A percentile compares a stretch with the other conserved stretches of the same genome.
These are phyloP conservation scores for Corynascus novoguineensis DNA, from an alignment of 495 filamentous ascomycete species.

Conservation along the genomic window DNA sequence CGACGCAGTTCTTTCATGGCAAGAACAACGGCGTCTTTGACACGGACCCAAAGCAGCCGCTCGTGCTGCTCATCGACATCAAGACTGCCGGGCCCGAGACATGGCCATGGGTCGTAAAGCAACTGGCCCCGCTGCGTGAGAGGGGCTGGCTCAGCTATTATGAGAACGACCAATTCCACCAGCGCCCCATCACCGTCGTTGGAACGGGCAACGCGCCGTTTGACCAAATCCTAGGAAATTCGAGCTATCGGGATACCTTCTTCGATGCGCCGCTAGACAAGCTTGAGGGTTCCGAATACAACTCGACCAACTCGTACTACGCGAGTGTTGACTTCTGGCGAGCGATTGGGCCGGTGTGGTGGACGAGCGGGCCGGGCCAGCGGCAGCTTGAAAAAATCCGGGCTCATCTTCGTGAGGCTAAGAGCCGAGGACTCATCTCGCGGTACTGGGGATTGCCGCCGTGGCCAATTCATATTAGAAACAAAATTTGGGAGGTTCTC, in stretches of 20 bases:
- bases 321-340: slow-evolving; percentile 45
- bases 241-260: slow-evolving; percentile 57
- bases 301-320: slow-evolving; percentile 49
- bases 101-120: slow-evolving; percentile 53
- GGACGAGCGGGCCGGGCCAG: slow-evolving; percentile 37
- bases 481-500: slow-evolving; percentile 70
- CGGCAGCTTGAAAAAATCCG: slow-evolving; percentile 57
- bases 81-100: slow-evolving; percentile 51
- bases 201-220: slow-evolving; percentile 76
- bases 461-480: slow-evolving; percentile 70
- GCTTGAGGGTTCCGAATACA: slow-evolving; percentile 36
- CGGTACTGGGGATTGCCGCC: slow-evolving; percentile 74
- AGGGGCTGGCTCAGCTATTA: slow-evolving; percentile 55
- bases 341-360: slow-evolving; percentile 42
- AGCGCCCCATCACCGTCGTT: slow-evolving; percentile 67
- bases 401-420: slow-evolving; percentile 61
- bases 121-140: slow-evolving; percentile 60
- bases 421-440: slow-evolving; percentile 61
- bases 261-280: slow-evolving; percentile 58
- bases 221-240: slow-evolving; percentile 45
- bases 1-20: slow-evolving; percentile 38
- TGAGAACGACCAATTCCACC: slow-evolving; percentile 44
- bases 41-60: slow-evolving; percentile 51
- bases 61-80: slow-evolving; percentile 68
- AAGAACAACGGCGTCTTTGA: slow-evolving; percentile 56